Evolutionary conservation across 2,329 filamentous ascomycete species (phyloP), one percentile per base, ranked within the genome.

Genomic region (Trichoderma sp.): DNA sequence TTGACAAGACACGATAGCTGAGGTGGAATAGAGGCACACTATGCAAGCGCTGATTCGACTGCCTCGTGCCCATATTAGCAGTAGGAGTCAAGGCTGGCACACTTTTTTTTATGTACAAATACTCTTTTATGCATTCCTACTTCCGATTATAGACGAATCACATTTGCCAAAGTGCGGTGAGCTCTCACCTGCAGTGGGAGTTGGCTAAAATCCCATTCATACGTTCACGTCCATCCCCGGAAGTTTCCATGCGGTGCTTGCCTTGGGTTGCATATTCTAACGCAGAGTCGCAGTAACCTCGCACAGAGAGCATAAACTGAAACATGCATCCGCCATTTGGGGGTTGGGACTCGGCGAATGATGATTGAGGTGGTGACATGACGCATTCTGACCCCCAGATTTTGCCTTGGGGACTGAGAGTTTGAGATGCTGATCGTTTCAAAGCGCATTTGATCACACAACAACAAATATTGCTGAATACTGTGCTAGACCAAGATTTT

Each of bases 81-180:
- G n/a, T 14, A 15, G 36, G 34, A 47, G 36, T 60, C 65, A 47
- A 24, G 56, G 36, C 28, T n/a, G 36, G 36, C 21, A 30, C 21
- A n/a, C 39, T 5, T 36, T 58, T 67, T 26, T 67, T 26, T 62
- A 69, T 53, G 51, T 30, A 24, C n/a, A 34, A 30, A 21, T 53
- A 36, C 36, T 36, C 51, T 11, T 21, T 69, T 60, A 24, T 47
- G 65, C 36, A 60, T 60, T 47, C 4, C 39, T 51, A 47, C 28
- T 34, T 61, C 18, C 9, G 18, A 28, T 58, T 51, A 58, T 69
- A 60, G 65, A 69, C 36, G 36, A 43, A 67, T 67, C 53, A 28
- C 32, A 56, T 43, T 47, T 67, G 51, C 36, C 56, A 69, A 69
- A 69, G 51, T 69, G 66, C 66, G 66, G 66, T 69, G 66, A 69